Base-by-base conservation (phyloP, 2,329 filamentous ascomycete genomes). In the Cercospora sojina region DNA sequence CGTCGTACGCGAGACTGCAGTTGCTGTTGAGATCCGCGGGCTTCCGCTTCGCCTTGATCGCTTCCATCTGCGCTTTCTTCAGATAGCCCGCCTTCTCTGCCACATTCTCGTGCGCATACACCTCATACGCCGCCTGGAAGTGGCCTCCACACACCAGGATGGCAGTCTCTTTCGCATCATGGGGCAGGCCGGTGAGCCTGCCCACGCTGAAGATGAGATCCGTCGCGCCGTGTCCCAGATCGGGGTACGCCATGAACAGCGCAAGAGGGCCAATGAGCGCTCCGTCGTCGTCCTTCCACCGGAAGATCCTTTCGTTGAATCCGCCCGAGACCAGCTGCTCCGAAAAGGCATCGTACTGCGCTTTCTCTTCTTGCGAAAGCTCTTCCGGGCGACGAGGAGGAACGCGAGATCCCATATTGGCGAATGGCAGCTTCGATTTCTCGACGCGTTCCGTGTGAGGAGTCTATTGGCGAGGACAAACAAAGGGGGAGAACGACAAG, bases 101-200 rank as follows among this genome's bases (percentile, higher is more conserved):
- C 18, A 74, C 60, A 23, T 66, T 60, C 7, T 51, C 59, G 41
- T 74, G 72, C 8, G 73, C 69, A 43, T 74, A 74, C 12, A 74
- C 59, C 65, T 74, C 72, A 51, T 72, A 74, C 16, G 29, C 66
- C 1, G 72, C 68, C 32, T 71, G 58, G 64, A 67, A 74, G 16
- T 68, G 57, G 27, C 69, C 66, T 5, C 72, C 72, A 27, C 64
- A 66, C 20, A 71, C 66, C 25, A 75, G 65, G 8, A 74, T 74
- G 9, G 71, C 72, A 9, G 68, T 69, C 59, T 74, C 72, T 27
- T 67, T 68, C 1, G 65, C 73, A 25, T 73, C 70, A 1, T 43
- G 16, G 0, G 72, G 72, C 16, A 75, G 43, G 2, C 70, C 69
- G 13, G 66, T 43, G 6, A 73, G 66, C 16, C 63, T 53, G 18